Percentiles rank a stretch among this genome's conserved stretches.
phyloP scores from a whole-genome alignment of 2,329 filamentous ascomycete genomes.

The Ceratocystis harringtonii region DNA sequence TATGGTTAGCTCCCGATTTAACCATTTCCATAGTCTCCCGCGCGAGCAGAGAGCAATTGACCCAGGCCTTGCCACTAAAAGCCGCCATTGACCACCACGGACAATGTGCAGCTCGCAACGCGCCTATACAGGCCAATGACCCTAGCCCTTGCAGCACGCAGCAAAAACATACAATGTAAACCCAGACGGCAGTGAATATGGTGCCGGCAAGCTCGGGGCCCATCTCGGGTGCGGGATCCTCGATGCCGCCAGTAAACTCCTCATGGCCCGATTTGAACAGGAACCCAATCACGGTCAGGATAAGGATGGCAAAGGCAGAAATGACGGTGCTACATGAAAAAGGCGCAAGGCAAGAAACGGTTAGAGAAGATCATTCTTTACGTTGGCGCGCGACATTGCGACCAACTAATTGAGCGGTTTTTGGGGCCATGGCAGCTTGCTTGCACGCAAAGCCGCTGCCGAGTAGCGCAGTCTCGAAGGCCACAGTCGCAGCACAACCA shows the following conservation, averaged over 20 bases:
- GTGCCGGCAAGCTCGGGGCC: constrained; percentile 66
- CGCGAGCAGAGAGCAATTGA: background rate
- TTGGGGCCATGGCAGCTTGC: background rate
- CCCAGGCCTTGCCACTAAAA: background rate
- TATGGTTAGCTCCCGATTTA: background rate
- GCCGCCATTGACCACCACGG: background rate
- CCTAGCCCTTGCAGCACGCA: background rate
- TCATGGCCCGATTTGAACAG: constrained; percentile 72
- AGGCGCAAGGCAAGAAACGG: background rate
- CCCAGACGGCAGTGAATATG: constrained; percentile 73
- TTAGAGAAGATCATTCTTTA: background rate
- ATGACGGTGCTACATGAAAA: constrained; percentile 50
- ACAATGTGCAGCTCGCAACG: background rate
- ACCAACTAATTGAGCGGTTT: background rate
- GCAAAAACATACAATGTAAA: constrained; percentile 63
- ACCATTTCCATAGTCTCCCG: too few species aligned
- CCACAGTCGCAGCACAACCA: background rate
- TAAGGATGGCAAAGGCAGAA: constrained; percentile 48
- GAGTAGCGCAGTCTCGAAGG: background rate
- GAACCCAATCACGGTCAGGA: constrained; percentile 48
- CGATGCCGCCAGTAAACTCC: constrained; percentile 61
- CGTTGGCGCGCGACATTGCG: background rate
- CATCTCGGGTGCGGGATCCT: constrained; percentile 54
- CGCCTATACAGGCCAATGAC: background rate
- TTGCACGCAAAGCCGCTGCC: background rate